These are phyloP conservation scores for Pinus taeda DNA, from an alignment of 75 land plant genomes.

Conservation along the genomic window DNA sequence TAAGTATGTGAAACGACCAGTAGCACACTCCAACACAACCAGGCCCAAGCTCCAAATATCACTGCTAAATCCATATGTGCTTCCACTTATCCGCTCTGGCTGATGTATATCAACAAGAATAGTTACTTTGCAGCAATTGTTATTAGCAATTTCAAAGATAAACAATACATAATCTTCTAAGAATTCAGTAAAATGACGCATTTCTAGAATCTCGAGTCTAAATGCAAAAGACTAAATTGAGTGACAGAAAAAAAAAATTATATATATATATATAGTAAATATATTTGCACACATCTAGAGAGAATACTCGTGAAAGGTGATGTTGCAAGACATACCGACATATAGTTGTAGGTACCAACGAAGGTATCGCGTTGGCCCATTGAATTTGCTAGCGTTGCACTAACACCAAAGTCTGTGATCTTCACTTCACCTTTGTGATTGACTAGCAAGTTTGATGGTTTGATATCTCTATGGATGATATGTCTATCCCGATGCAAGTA, in stretches of 20 bases:
- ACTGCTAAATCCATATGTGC: constrained; percentile 55
- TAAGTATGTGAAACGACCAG: constrained; percentile 61
- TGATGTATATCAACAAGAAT: constrained; percentile 14
- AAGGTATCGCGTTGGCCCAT: constrained; percentile 64
- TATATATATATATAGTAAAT: too few species aligned
- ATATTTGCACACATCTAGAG: neutral
- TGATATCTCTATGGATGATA: constrained; percentile 71
- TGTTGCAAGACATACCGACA: constrained; percentile 58
- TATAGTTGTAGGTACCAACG: constrained; percentile 75
- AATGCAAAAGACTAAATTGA: neutral
- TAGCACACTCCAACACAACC: constrained; percentile 74
- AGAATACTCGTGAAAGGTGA: neutral
- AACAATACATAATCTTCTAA: neutral
- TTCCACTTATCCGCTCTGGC: constrained; percentile 67
- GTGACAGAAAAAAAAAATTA: neutral
- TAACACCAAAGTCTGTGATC: constrained; percentile 83
- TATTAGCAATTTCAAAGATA: neutral
- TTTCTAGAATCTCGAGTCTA: neutral
- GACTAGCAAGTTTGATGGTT: constrained; percentile 68
- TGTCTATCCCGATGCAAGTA: constrained; percentile 68
- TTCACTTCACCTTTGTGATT: constrained; percentile 79
- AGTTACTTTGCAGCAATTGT: neutral
- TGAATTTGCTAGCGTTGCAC: constrained; percentile 65
- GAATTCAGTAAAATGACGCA: neutral
- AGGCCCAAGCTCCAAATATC: constrained; percentile 83